Percentiles rank a stretch among this genome's conserved stretches.
These are phyloP conservation scores for Monosporascus sp. DNA, from an alignment of 2,329 filamentous ascomycete genomes.

Conservation along the genomic window DNA sequence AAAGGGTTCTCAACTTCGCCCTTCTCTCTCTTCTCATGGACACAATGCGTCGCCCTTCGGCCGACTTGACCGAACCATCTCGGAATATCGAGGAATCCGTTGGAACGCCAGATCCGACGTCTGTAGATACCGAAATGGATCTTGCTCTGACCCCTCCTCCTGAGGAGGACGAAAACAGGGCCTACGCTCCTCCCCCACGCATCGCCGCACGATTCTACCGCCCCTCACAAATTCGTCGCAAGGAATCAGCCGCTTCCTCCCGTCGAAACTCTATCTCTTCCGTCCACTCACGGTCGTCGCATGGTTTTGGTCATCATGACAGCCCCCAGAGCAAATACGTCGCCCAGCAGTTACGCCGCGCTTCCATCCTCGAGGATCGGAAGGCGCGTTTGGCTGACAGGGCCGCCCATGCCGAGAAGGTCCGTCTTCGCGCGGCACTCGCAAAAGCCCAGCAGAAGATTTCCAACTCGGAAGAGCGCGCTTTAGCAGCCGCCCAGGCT, in stretches of 20 bases:
- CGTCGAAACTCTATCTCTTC: slow-evolving; percentile 78
- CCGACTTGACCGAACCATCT: slow-evolving; percentile 37
- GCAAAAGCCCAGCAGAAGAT: slow-evolving; percentile 64
- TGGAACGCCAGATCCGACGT: slow-evolving; percentile 23
- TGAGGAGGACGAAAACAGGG: slow-evolving; percentile 31
- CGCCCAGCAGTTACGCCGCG: slow-evolving; percentile 73
- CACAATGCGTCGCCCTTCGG: slow-evolving; percentile 39
- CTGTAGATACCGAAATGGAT: slow-evolving; percentile 25
- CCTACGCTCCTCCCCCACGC: slow-evolving; percentile 65
- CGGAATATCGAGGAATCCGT: slow-evolving; percentile 34
- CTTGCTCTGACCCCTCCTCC: slow-evolving; percentile 18
- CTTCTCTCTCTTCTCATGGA: slow-evolving; percentile 1
- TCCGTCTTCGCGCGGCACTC: slow-evolving; percentile 68
- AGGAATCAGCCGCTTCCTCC: slow-evolving; percentile 72
- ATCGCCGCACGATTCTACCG: slow-evolving; percentile 77
- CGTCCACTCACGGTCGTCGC: slow-evolving; percentile 65
- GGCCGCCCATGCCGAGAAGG: slow-evolving; percentile 78
- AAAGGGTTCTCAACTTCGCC: background rate
- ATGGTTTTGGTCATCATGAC: slow-evolving; percentile 47
- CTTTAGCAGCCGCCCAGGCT: slow-evolving; percentile 71
- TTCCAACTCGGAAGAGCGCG: slow-evolving; percentile 68
- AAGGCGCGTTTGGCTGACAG: slow-evolving; percentile 75
- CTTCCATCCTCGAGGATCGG: slow-evolving; percentile 75
- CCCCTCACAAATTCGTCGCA: slow-evolving; percentile 60
- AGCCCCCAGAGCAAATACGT: slow-evolving; percentile 71